A percentile compares a stretch with the other conserved stretches of the same genome.
Conservation (phyloP, 139 green algal species). For the Dunaliella sp. region DNA sequence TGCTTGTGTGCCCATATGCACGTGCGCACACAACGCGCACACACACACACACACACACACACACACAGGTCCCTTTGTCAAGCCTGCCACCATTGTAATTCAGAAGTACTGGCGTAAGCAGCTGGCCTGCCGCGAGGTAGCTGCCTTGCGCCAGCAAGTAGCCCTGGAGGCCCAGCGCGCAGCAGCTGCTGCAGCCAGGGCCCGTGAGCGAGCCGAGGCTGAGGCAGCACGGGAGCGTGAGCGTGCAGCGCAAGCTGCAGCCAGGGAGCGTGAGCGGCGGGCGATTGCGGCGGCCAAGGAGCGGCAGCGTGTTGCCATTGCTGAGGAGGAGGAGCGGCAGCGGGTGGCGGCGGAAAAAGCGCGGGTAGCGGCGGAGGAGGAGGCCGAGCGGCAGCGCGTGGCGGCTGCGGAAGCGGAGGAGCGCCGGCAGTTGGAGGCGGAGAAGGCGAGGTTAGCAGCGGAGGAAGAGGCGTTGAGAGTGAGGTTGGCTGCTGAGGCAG, state of each 20-base stretch:
- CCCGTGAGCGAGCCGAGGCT: background rate
- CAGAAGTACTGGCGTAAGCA: conserved; percentile 37
- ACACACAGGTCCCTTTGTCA: background rate
- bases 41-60: background rate
- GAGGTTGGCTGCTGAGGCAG: background rate
- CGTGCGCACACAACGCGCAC: background rate
- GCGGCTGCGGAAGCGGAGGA: background rate
- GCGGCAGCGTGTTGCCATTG: background rate
- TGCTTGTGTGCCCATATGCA: background rate
- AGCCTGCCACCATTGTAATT: conserved; percentile 42
- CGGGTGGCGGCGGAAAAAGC: background rate
- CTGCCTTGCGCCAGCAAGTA: background rate
- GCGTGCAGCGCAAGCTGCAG: background rate
- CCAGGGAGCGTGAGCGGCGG: background rate
- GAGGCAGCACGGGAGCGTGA: background rate
- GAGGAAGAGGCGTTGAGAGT: background rate
- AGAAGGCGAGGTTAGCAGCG: background rate
- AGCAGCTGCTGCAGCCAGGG: background rate
- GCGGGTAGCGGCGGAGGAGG: background rate
- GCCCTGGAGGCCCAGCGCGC: background rate
- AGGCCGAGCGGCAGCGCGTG: background rate
- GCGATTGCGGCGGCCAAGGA: background rate
- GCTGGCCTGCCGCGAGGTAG: conserved; percentile 1
- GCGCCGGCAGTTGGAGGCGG: background rate
- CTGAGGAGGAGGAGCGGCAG: background rate